A percentile compares a stretch with the other conserved stretches of the same genome.
Evolutionary conservation across 768 basidiomycete genomes (phyloP).

Genomic region (Tephrocybe sp.): DNA sequence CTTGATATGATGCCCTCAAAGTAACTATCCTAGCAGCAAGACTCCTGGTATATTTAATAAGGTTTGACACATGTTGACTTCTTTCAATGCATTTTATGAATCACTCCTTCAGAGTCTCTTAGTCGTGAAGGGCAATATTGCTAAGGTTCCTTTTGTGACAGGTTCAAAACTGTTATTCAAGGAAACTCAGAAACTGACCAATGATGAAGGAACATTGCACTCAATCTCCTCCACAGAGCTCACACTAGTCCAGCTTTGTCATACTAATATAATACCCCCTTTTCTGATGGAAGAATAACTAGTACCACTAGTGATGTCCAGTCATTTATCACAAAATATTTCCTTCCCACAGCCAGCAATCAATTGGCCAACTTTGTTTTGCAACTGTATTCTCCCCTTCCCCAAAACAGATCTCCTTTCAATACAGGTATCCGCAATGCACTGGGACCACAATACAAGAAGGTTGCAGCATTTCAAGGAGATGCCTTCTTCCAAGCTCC

Average conservation of each 20-base stretch:
- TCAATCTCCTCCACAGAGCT: conserved; percentile 43
- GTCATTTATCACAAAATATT: conserved; percentile 24
- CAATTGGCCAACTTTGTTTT: conserved; percentile 40
- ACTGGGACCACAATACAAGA: conserved; percentile 49
- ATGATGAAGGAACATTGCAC: conserved; percentile 62
- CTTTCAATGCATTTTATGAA: conserved; percentile 14
- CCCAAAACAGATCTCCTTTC: conserved; percentile 51
- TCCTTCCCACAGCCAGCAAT: conserved; percentile 18
- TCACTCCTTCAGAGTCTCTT: conserved; percentile 41
- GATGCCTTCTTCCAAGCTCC: conserved; percentile 53
- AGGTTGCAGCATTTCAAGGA: conserved; percentile 49
- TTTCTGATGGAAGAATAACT: not conserved
- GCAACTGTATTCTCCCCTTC: conserved; percentile 33
- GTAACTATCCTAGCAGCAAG: conserved; percentile 42
- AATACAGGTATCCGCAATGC: conserved; percentile 45
- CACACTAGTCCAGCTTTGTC: conserved; percentile 32
- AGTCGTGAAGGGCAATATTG: conserved; percentile 42
- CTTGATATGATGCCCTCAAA: conserved; percentile 37
- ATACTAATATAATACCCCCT: too few species aligned
- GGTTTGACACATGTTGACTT: conserved; percentile 2
- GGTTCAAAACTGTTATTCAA: conserved; percentile 26
- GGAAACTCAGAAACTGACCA: conserved; percentile 34
- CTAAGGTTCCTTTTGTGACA: conserved; percentile 48
- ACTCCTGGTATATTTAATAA: conserved; percentile 38
- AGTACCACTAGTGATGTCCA: conserved; percentile 24